Percentiles rank a stretch among this genome's conserved stretches.
Evolutionary conservation across 2,329 filamentous ascomycete genomes (phyloP).

Genomic region (Nectriaceae sp.): DNA sequence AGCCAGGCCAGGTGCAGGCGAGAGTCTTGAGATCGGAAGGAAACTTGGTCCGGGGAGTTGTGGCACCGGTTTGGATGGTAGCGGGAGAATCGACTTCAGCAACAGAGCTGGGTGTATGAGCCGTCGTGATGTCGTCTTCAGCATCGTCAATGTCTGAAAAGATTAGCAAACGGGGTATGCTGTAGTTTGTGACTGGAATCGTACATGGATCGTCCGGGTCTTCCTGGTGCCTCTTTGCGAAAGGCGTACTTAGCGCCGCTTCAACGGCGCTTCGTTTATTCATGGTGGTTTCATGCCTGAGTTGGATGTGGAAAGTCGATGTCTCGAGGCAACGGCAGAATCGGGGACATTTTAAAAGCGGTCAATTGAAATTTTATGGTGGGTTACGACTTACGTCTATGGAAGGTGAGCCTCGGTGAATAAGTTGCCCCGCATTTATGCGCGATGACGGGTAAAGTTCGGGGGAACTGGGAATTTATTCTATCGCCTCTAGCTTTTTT

Average conservation of each 20-base stretch:
- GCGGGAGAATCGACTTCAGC: slow-evolving; percentile 34
- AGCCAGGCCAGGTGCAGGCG: slow-evolving; percentile 72
- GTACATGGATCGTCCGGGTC: slow-evolving; percentile 25
- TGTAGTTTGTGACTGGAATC: background rate
- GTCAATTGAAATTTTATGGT: slow-evolving; percentile 34
- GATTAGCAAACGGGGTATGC: slow-evolving; percentile 10
- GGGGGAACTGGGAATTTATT: slow-evolving; percentile 32
- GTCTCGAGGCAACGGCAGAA: slow-evolving; percentile 33
- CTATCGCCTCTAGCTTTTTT: slow-evolving; percentile 31
- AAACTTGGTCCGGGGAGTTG: slow-evolving; percentile 53
- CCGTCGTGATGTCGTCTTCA: slow-evolving; percentile 36
- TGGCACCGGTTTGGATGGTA: slow-evolving; percentile 33
- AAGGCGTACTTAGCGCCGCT: slow-evolving; percentile 23
- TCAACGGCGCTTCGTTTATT: slow-evolving; percentile 34
- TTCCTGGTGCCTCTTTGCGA: slow-evolving; percentile 28
- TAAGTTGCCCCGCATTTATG: slow-evolving; percentile 2
- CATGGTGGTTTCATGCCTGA: slow-evolving; percentile 31
- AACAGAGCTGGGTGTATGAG: slow-evolving; percentile 35
- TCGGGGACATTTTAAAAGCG: slow-evolving; percentile 33
- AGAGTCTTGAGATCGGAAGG: slow-evolving; percentile 78
- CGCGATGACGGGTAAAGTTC: slow-evolving; percentile 26
- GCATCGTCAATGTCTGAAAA: slow-evolving; percentile 32
- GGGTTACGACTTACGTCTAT: slow-evolving; percentile 25
- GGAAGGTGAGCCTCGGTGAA: slow-evolving; percentile 11
- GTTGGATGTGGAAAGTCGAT: slow-evolving; percentile 10